A percentile compares a stretch with the other conserved stretches of the same genome.
Conservation (phyloP, 768 basidiomycete genomes). For the Auricularia auricula-judae region DNA sequence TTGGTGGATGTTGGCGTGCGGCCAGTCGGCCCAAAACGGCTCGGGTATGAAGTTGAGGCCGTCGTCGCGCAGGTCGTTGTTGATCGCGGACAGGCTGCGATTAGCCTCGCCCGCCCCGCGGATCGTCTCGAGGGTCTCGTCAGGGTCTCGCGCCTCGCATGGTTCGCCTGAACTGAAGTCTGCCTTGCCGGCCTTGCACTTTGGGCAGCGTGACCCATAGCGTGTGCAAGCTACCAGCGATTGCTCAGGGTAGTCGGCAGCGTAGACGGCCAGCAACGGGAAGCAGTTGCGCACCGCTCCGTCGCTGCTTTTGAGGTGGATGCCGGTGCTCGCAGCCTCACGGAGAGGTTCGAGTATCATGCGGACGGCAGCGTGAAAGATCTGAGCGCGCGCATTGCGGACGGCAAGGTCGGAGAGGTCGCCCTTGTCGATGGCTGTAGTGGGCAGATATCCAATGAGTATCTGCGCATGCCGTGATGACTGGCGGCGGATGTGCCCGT, state of each 20-base stretch:
- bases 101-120: not conserved
- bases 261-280: constrained; percentile 3
- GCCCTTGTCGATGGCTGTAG: not conserved
- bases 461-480: constrained; percentile 24
- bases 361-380: constrained; percentile 7
- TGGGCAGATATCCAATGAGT: constrained; percentile 30
- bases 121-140: not conserved
- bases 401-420: not conserved
- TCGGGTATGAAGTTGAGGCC: not conserved
- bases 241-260: constrained; percentile 8
- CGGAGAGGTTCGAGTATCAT: constrained; percentile 3
- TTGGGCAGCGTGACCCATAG: not conserved
- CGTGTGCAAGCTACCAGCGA: not conserved
- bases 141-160: not conserved
- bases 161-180: constrained; percentile 6
- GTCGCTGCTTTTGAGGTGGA: constrained; percentile 6
- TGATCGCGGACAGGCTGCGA: not conserved
- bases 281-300: not conserved
- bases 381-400: constrained; percentile 1
- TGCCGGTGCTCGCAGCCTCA: not conserved
- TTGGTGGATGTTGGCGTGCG: constrained; percentile 9
- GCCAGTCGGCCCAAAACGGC: constrained; percentile 12
- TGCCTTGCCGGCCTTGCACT: not conserved
- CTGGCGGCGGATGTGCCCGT: constrained; percentile 26
- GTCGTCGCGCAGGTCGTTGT: not conserved